These are phyloP conservation scores for Boletus reticulatus DNA, from an alignment of 768 basidiomycete species.

Conservation along the genomic window DNA sequence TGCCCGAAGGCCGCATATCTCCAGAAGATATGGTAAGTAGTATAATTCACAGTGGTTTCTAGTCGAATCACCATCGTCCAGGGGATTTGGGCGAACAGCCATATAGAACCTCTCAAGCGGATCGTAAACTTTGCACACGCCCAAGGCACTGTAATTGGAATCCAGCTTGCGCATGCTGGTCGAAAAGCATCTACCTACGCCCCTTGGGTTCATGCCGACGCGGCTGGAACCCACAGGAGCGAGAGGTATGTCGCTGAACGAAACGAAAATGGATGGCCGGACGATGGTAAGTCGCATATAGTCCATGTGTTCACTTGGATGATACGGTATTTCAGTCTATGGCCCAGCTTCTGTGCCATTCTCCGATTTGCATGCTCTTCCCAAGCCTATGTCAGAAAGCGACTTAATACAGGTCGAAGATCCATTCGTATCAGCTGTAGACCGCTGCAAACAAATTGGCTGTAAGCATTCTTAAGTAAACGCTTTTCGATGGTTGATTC, in stretches of 20 bases:
- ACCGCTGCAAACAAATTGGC: slow-evolving; percentile 57
- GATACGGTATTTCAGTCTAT: slow-evolving; percentile 42
- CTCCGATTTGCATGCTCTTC: slow-evolving; percentile 48
- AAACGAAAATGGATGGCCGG: slow-evolving; percentile 70
- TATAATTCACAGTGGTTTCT: slow-evolving; percentile 3
- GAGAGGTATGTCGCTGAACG: slow-evolving; percentile 37
- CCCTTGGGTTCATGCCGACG: slow-evolving; percentile 57
- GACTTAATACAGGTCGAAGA: slow-evolving; percentile 57
- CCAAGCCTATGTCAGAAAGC: slow-evolving; percentile 54
- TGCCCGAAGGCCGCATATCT: slow-evolving; percentile 74
- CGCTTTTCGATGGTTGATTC: not conserved
- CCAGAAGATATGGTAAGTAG: slow-evolving; percentile 66
- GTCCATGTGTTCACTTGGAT: not conserved
- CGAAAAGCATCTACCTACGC: slow-evolving; percentile 69
- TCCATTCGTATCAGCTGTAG: slow-evolving; percentile 55
- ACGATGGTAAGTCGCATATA: slow-evolving; percentile 43
- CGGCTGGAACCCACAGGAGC: slow-evolving; percentile 30
- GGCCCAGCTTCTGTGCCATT: slow-evolving; percentile 61
- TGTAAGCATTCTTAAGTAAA: slow-evolving; percentile 44
- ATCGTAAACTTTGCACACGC: slow-evolving; percentile 74
- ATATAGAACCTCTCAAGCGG: slow-evolving; percentile 65
- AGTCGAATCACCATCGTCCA: slow-evolving; percentile 16
- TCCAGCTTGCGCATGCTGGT: slow-evolving; percentile 77
- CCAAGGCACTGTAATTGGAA: slow-evolving; percentile 67
- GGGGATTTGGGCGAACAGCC: slow-evolving; percentile 76